These are phyloP conservation scores for Chlorella sp. DNA, from an alignment of 139 green algal genomes.

Conservation along the genomic window DNA sequence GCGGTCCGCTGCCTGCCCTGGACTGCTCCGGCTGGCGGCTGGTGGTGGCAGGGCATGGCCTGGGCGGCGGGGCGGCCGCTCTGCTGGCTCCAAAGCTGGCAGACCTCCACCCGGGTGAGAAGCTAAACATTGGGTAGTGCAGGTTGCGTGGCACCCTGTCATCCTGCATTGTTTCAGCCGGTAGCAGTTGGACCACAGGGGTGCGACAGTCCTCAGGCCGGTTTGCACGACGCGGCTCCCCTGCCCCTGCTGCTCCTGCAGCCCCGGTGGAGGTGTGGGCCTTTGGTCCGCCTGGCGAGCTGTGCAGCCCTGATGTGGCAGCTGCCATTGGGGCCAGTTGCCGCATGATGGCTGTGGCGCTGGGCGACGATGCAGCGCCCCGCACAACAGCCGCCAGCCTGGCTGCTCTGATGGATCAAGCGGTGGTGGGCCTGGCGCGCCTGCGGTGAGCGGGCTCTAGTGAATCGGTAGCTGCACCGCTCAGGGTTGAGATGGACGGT, in stretches of 20 bases:
- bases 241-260: not conserved
- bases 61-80: constrained; percentile 10
- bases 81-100: constrained; percentile 17
- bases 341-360: not conserved
- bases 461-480: not conserved
- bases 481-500: not conserved
- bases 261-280: constrained; percentile 3
- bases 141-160: too few species aligned
- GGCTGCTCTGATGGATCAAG: not conserved
- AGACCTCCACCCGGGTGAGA: constrained; percentile 12
- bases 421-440: constrained; percentile 20
- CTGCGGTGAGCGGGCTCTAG: constrained; percentile 1
- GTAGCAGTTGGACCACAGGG: too few species aligned
- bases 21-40: constrained; percentile 26
- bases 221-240: not conserved
- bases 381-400: constrained; percentile 6
- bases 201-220: too few species aligned
- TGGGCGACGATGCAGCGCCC: not conserved
- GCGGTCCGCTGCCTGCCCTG: not conserved
- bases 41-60: constrained; percentile 24
- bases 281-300: constrained; percentile 2
- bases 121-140: too few species aligned
- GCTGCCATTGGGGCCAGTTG: not conserved
- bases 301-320: constrained; percentile 13
- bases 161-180: not conserved